A percentile compares a stretch with the other conserved stretches of the same genome.
These are phyloP conservation scores for Wallemia ichthyophaga DNA, from an alignment of 1,284 basidiomycete genomes.

Conservation along the genomic window DNA sequence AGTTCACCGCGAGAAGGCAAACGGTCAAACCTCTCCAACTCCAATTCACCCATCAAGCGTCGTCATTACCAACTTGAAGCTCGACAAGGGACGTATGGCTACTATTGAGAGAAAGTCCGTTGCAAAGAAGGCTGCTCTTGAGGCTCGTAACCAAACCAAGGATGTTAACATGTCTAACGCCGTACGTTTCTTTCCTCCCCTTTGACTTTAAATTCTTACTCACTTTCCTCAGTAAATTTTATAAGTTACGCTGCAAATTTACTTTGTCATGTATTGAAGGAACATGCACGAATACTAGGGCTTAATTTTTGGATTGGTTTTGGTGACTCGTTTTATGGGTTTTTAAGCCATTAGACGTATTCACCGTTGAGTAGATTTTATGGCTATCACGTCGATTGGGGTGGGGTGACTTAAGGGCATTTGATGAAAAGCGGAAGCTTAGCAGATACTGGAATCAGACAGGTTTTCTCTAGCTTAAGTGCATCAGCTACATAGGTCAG, in stretches of 20 bases:
- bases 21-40: slow-evolving; percentile 74
- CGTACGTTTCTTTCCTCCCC: background rate
- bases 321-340: background rate
- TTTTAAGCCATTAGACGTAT: background rate
- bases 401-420: no score
- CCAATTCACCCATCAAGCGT: slow-evolving; percentile 95
- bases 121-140: background rate
- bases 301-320: background rate
- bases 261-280: background rate
- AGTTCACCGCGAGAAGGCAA: slow-evolving; percentile 91
- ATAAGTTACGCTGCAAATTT: background rate
- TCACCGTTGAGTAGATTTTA: no score
- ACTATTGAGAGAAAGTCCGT: background rate
- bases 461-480: no score
- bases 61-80: slow-evolving; percentile 68
- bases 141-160: background rate
- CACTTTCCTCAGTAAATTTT: background rate
- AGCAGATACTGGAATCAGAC: no score
- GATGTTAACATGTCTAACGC: slow-evolving; percentile 1
- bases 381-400: no score
- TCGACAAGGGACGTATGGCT: slow-evolving; percentile 21
- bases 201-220: background rate
- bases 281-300: background rate
- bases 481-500: no score
- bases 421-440: no score